phyloP scores from a whole-genome alignment of 1,139 yeast genomes.

The Scheffersomyces segobiensis region DNA sequence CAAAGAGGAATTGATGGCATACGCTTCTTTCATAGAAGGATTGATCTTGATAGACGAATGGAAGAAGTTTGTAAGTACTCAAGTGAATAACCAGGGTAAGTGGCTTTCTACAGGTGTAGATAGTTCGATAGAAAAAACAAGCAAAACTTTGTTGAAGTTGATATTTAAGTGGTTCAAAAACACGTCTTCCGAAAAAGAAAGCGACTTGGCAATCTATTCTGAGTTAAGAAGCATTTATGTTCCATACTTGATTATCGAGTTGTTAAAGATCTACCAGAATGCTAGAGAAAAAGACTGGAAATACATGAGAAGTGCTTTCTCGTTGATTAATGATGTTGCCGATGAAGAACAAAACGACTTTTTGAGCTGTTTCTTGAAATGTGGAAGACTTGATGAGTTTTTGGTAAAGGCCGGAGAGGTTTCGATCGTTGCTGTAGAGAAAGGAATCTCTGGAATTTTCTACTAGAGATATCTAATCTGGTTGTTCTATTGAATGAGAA shows the following conservation, averaged over 20 bases:
- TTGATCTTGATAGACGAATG: slow-evolving; percentile 40
- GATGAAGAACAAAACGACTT: slow-evolving; percentile 42
- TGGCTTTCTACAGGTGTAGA: slow-evolving; percentile 35
- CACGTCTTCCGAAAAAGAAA: slow-evolving; percentile 6
- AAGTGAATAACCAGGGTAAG: slow-evolving; percentile 16
- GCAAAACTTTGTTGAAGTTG: slow-evolving; percentile 25
- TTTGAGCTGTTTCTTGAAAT: slow-evolving; percentile 52
- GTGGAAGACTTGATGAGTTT: slow-evolving; percentile 66
- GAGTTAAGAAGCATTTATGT: slow-evolving; percentile 66
- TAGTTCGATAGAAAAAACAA: slow-evolving; percentile 40
- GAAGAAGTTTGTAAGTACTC: slow-evolving; percentile 30
- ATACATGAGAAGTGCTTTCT: slow-evolving; percentile 54
- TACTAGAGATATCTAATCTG: not conserved
- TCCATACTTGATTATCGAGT: slow-evolving; percentile 69
- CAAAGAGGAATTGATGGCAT: slow-evolving; percentile 55
- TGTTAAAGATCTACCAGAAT: slow-evolving; percentile 53
- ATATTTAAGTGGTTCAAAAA: slow-evolving; percentile 37
- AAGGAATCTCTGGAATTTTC: slow-evolving; percentile 35
- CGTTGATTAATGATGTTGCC: slow-evolving; percentile 54
- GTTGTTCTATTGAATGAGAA: not conserved
- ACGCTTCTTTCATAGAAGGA: slow-evolving; percentile 46
- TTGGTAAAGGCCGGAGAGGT: slow-evolving; percentile 59
- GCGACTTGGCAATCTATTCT: slow-evolving; percentile 25
- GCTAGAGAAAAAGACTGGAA: slow-evolving; percentile 40
- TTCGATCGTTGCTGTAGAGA: slow-evolving; percentile 48